Conservation (phyloP, 495 filamentous ascomycete species). For the Podospora fimiseda region DNA sequence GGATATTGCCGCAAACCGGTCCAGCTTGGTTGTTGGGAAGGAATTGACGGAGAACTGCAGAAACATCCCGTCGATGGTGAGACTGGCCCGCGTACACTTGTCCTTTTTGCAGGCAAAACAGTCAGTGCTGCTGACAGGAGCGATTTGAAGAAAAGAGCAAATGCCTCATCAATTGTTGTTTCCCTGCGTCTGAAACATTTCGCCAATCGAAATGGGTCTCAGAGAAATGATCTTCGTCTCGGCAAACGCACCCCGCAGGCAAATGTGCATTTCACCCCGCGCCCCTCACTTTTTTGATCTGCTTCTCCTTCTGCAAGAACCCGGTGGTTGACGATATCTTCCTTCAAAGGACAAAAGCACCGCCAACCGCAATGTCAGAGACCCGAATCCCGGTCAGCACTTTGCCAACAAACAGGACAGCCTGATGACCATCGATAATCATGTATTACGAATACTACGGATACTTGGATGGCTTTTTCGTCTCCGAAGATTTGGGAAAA, state of each 20-base stretch:
- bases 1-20: too few species aligned
- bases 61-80: neutral
- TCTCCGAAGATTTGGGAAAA: too few species aligned
- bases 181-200: constrained; percentile 7
- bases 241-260: constrained; percentile 8
- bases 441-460: too few species aligned
- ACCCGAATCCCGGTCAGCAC: too few species aligned
- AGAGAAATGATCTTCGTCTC: constrained; percentile 9
- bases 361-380: too few species aligned
- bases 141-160: neutral
- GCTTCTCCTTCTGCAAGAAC: too few species aligned
- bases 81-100: constrained; percentile 2
- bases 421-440: too few species aligned
- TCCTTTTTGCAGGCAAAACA: constrained; percentile 1
- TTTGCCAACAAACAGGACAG: too few species aligned
- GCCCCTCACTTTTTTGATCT: neutral
- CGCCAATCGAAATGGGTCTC: constrained; percentile 5
- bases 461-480: too few species aligned
- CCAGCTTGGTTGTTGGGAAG: neutral
- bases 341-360: too few species aligned
- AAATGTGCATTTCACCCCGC: neutral
- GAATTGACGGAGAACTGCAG: too few species aligned
- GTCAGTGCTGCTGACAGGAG: constrained; percentile 22
- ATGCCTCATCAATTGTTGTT: neutral
- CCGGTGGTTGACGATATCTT: too few species aligned